phyloP scores from a whole-genome alignment of 2,329 filamentous ascomycete species.

The Sclerotinia sclerotiorum region DNA sequence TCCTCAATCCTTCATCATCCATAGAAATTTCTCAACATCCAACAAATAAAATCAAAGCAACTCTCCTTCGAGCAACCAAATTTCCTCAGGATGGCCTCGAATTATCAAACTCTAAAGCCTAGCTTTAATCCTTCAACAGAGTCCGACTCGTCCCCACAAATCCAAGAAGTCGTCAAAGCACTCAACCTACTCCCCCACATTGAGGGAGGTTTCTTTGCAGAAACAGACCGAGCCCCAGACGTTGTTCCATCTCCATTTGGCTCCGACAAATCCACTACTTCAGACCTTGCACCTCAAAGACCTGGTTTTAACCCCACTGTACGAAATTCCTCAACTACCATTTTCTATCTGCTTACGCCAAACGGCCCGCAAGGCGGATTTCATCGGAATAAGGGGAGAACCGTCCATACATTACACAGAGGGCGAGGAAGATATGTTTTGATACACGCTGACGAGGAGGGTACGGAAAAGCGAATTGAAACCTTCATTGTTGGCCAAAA shows the following conservation, averaged over 20 bases:
- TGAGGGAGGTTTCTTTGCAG: conserved; percentile 64
- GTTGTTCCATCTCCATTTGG: conserved; percentile 57
- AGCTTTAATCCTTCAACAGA: conserved; percentile 33
- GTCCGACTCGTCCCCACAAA: conserved; percentile 39
- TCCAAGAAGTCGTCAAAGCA: conserved; percentile 44
- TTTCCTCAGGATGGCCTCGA: conserved; percentile 11
- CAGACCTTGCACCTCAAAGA: conserved; percentile 42
- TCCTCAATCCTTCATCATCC: background rate
- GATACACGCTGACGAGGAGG: conserved; percentile 55
- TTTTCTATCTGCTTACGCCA: conserved; percentile 64
- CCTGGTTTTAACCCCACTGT: conserved; percentile 44
- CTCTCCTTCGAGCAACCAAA: background rate
- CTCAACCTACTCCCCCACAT: conserved; percentile 56
- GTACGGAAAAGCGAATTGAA: conserved; percentile 52
- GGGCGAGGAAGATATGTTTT: conserved; percentile 64
- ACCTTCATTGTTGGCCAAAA: conserved; percentile 62
- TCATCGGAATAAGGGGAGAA: conserved; percentile 61
- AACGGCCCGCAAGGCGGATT: conserved; percentile 56
- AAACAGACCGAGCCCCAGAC: conserved; percentile 56
- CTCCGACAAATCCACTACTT: conserved; percentile 42
- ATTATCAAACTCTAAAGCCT: conserved; percentile 30
- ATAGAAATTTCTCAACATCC: background rate
- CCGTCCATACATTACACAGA: conserved; percentile 64
- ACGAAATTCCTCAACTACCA: conserved; percentile 58
- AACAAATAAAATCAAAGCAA: background rate